Percentiles rank a stretch among this genome's conserved stretches.
These are phyloP conservation scores for Lepiota brunneoincarnata DNA, from an alignment of 768 basidiomycete species.

Conservation along the genomic window DNA sequence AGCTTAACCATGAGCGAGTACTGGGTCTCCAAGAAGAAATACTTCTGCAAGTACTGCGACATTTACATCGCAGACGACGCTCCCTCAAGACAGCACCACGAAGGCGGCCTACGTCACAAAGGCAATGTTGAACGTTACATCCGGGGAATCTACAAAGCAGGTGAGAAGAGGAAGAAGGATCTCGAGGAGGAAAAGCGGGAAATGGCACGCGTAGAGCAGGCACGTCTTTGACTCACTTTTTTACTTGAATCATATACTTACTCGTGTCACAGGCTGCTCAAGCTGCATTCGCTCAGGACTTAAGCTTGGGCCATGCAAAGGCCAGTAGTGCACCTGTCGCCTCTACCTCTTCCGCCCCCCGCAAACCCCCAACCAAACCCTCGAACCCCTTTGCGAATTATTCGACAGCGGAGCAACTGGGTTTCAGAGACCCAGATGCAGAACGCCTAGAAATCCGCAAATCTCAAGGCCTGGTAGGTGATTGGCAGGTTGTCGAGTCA, in stretches of 20 bases:
- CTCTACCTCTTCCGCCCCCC: slow-evolving; percentile 30
- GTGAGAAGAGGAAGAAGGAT: slow-evolving; percentile 85
- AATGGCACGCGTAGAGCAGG: slow-evolving; percentile 84
- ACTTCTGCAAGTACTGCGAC: slow-evolving; percentile 96
- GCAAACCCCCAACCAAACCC: slow-evolving; percentile 46
- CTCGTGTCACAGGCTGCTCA: slow-evolving; percentile 58
- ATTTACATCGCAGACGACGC: slow-evolving; percentile 96
- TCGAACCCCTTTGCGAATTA: slow-evolving; percentile 80
- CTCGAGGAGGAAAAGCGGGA: slow-evolving; percentile 83
- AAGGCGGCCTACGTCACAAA: slow-evolving; percentile 90
- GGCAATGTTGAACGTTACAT: slow-evolving; percentile 94
- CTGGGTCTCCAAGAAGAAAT: slow-evolving; percentile 91
- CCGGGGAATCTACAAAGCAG: slow-evolving; percentile 87
- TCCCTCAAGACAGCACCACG: slow-evolving; percentile 88
- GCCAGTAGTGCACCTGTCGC: slow-evolving; percentile 29
- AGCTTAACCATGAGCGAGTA: slow-evolving; percentile 72
- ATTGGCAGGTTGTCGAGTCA: slow-evolving; percentile 67
- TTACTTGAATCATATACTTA: background rate
- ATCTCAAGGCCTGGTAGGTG: slow-evolving; percentile 69
- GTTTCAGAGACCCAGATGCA: slow-evolving; percentile 74
- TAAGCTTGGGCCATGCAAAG: slow-evolving; percentile 64
- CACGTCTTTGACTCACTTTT: slow-evolving; percentile 24
- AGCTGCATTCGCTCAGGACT: slow-evolving; percentile 76
- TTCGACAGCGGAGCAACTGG: slow-evolving; percentile 82
- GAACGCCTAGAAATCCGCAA: slow-evolving; percentile 57